phyloP scores from a whole-genome alignment of 2,329 filamentous ascomycete species.

The Ophiostoma populinum region DNA sequence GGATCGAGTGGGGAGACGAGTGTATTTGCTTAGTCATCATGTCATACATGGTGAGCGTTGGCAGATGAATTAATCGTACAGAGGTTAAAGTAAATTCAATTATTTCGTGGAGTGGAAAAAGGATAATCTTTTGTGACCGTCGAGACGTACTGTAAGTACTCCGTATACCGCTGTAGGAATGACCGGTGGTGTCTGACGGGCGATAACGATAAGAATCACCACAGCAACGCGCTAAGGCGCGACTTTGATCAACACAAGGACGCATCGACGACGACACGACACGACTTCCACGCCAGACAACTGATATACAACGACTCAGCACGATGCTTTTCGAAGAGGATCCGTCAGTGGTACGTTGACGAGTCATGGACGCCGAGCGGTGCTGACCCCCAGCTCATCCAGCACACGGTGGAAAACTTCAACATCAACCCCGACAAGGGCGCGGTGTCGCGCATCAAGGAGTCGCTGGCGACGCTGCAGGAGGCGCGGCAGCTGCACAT shows the following conservation, averaged over 20 bases:
- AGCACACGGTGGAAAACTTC: slow-evolving; percentile 86
- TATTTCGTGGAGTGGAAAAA: too few relatives aligned
- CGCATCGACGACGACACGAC: not conserved
- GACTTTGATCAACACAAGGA: not conserved
- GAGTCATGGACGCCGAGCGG: not conserved
- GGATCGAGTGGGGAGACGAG: too few relatives aligned
- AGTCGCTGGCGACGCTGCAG: slow-evolving; percentile 68
- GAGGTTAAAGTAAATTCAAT: too few relatives aligned
- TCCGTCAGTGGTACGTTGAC: slow-evolving; percentile 53
- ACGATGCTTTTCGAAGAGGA: slow-evolving; percentile 92
- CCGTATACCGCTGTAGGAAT: too few relatives aligned
- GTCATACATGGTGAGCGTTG: too few relatives aligned
- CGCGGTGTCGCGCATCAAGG: slow-evolving; percentile 66
- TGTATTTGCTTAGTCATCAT: too few relatives aligned
- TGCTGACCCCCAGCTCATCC: slow-evolving; percentile 49
- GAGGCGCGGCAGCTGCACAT: slow-evolving; percentile 67
- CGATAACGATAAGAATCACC: slow-evolving; percentile 13
- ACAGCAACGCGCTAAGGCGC: slow-evolving; percentile 7
- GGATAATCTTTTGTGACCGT: too few relatives aligned
- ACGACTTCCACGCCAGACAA: not conserved
- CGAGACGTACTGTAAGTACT: too few relatives aligned
- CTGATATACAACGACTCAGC: slow-evolving; percentile 9
- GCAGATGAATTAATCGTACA: too few relatives aligned
- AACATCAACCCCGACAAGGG: slow-evolving; percentile 79
- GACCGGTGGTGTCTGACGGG: not conserved